A percentile compares a stretch with the other conserved stretches of the same genome.
phyloP scores from a whole-genome alignment of 148 eudicot species.

The Rhododendron molle region DNA sequence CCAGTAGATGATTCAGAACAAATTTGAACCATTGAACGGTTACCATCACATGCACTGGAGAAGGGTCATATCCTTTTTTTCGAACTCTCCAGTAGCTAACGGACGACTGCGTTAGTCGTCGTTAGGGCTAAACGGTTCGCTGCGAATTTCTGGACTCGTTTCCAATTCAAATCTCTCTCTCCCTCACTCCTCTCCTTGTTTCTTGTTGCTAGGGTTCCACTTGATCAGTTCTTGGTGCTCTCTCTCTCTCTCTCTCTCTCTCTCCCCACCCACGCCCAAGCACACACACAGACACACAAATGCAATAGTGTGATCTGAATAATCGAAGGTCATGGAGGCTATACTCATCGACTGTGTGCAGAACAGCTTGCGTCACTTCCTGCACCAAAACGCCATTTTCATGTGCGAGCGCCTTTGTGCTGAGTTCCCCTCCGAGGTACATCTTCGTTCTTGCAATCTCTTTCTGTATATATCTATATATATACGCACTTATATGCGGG shows the following conservation, averaged over 20 bases:
- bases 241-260: background rate
- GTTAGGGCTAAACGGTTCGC: background rate
- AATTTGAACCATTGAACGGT: no score
- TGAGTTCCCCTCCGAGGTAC: slow-evolving; percentile 90
- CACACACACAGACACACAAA: background rate
- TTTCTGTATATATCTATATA: background rate
- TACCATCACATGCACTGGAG: no score
- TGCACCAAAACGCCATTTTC: slow-evolving; percentile 83
- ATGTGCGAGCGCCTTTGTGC: slow-evolving; percentile 93
- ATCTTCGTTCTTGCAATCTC: background rate
- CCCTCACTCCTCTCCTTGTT: background rate
- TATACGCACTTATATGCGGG: background rate
- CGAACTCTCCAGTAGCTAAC: no score
- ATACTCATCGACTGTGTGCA: slow-evolving; percentile 64
- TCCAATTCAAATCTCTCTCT: background rate
- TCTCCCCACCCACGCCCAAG: no score
- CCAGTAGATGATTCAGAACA: no score
- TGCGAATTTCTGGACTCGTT: no score
- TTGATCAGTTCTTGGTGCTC: background rate
- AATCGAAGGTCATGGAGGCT: slow-evolving; percentile 53
- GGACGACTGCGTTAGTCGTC: no score
- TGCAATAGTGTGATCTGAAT: background rate
- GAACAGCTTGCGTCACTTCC: slow-evolving; percentile 61
- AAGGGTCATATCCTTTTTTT: no score
- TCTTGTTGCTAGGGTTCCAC: slow-evolving; percentile 9